Evolutionary conservation across 495 filamentous ascomycete species (phyloP).

Genomic region (Trichoderma asperelloides): DNA sequence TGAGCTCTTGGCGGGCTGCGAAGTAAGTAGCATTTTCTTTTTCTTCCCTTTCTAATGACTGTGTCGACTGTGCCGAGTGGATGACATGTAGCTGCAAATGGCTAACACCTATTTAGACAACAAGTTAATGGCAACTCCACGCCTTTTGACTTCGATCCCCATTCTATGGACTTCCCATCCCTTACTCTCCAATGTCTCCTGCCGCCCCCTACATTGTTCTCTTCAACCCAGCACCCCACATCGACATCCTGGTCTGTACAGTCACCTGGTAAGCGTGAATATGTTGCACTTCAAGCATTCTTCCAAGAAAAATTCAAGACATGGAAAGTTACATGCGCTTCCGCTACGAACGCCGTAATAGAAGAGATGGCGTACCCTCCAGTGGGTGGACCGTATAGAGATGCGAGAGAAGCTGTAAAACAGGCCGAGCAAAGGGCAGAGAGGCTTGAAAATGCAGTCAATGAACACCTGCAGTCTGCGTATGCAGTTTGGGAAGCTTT

Average conservation of each 20-base stretch:
- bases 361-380: conserved; percentile 36
- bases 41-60: not conserved
- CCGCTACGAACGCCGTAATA: conserved; percentile 30
- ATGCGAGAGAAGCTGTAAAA: conserved; percentile 34
- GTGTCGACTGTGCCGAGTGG: not conserved
- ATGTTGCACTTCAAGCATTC: conserved; percentile 56
- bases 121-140: conserved; percentile 35
- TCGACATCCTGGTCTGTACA: conserved; percentile 64
- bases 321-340: conserved; percentile 43
- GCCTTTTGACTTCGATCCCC: conserved; percentile 78
- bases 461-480: conserved; percentile 58
- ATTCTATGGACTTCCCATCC: conserved; percentile 69
- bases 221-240: conserved; percentile 59
- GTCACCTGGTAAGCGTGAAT: conserved; percentile 60
- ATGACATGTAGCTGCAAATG: conserved; percentile 15
- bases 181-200: conserved; percentile 73
- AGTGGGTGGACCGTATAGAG: conserved; percentile 20
- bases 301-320: conserved; percentile 56
- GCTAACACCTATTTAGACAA: conserved; percentile 26
- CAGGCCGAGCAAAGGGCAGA: conserved; percentile 32
- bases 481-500: conserved; percentile 63
- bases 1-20: conserved; percentile 70
- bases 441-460: conserved; percentile 51
- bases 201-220: conserved; percentile 66
- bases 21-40: conserved; percentile 44